Evolutionary conservation across 805 yeast genomes (phyloP).

Genomic region (Hanseniaspora lindneri): DNA sequence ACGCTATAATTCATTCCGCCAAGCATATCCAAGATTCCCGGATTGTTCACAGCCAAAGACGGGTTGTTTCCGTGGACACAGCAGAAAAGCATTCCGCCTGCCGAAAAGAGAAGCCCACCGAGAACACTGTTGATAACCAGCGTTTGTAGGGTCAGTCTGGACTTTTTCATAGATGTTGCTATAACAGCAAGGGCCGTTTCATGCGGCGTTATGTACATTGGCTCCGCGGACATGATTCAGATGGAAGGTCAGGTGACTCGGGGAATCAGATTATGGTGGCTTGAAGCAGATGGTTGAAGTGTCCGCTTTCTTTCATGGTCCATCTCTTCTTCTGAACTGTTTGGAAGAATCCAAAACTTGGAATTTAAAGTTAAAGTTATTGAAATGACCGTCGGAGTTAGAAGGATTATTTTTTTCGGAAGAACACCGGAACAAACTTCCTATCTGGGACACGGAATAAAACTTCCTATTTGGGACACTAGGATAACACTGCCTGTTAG

Average conservation of each 20-base stretch:
- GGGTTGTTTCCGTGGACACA: constrained; percentile 44
- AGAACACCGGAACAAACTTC: too few relatives aligned
- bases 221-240: constrained; percentile 33
- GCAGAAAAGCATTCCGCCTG: constrained; percentile 63
- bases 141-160: constrained; percentile 51
- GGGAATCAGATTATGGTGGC: neutral
- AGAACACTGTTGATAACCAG: constrained; percentile 51
- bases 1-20: constrained; percentile 58
- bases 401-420: too few relatives aligned
- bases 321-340: too few relatives aligned
- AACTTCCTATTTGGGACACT: too few relatives aligned
- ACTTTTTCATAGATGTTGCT: constrained; percentile 75
- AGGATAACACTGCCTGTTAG: neutral
- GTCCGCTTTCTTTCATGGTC: too few relatives aligned
- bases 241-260: neutral
- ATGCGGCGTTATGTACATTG: constrained; percentile 57
- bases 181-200: constrained; percentile 77
- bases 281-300: neutral
- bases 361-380: too few relatives aligned
- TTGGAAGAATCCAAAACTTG: too few relatives aligned
- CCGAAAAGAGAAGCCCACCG: constrained; percentile 57
- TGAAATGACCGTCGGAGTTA: too few relatives aligned
- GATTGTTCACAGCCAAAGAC: constrained; percentile 31
- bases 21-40: constrained; percentile 42
- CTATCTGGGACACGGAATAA: too few relatives aligned